Conservation (phyloP, 2,329 filamentous ascomycete genomes). For the Monilinia vaccinii-corymbosi region DNA sequence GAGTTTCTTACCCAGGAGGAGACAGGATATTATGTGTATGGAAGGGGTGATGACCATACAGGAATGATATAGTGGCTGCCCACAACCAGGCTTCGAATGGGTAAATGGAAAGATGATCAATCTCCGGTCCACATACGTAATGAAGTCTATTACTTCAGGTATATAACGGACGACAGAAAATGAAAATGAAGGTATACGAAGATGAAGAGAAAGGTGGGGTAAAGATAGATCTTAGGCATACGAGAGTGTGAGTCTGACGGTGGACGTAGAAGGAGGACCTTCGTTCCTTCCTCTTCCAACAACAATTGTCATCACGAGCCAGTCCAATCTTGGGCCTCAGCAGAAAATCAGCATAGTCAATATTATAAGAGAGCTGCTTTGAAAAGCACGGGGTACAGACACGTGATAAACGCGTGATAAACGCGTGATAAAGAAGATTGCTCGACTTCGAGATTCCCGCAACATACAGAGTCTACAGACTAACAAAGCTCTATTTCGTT, state of each 20-base stretch:
- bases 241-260: not conserved
- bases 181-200: not conserved
- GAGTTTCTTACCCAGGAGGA: not conserved
- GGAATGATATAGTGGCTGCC: not conserved
- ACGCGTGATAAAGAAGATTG: not conserved
- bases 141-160: not conserved
- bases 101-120: not conserved
- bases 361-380: not conserved
- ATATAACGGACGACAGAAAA: not conserved
- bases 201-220: not conserved
- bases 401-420: constrained; percentile 2
- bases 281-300: not conserved
- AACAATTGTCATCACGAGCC: not conserved
- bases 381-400: not conserved
- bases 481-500: not conserved
- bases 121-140: too few species aligned
- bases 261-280: not conserved
- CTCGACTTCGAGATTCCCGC: not conserved
- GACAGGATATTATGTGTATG: not conserved
- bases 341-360: not conserved
- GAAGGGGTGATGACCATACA: not conserved
- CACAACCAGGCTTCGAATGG: not conserved
- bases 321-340: not conserved
- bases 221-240: not conserved
- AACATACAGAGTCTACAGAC: not conserved